Percentiles rank a stretch among this genome's conserved stretches.
phyloP scores from a whole-genome alignment of 2,329 filamentous ascomycete species.

The Pseudogymnoascus sp. region DNA sequence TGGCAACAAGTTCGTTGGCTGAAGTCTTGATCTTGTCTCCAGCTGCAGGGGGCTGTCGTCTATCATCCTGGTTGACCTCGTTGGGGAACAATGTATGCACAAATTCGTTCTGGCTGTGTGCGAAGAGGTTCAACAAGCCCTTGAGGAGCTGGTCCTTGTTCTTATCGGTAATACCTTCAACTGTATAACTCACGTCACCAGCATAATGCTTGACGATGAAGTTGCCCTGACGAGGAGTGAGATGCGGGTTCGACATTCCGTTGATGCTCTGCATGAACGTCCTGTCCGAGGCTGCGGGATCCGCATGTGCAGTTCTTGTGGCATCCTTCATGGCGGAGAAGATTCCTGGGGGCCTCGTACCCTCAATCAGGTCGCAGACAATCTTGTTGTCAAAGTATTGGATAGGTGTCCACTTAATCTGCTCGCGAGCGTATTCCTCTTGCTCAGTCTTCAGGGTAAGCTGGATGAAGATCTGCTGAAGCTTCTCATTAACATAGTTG shows the following conservation, averaged over 20 bases:
- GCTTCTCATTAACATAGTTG: conserved; percentile 99
- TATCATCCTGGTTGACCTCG: conserved; percentile 91
- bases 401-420: conserved; percentile 98
- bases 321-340: conserved; percentile 97
- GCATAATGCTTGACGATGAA: conserved; percentile 99
- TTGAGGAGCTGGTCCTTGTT: conserved; percentile 98
- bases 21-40: conserved; percentile 94
- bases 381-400: conserved; percentile 99
- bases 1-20: conserved; percentile 89
- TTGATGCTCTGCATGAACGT: conserved; percentile 93
- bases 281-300: conserved; percentile 86
- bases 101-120: conserved; percentile 75
- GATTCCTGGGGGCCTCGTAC: conserved; percentile 79
- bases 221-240: conserved; percentile 84
- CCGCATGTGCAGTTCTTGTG: conserved; percentile 95
- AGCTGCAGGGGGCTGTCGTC: conserved; percentile 84
- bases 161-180: conserved; percentile 97
- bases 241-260: conserved; percentile 82
- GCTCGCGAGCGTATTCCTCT: conserved; percentile 90
- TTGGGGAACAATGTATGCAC: conserved; percentile 85
- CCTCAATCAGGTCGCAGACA: conserved; percentile 93
- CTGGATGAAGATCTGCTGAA: conserved; percentile 99
- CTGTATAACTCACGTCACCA: conserved; percentile 88
- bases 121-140: conserved; percentile 81
- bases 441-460: conserved; percentile 93